Evolutionary conservation across 768 basidiomycete genomes (phyloP).

Genomic region (Leccinellum luteum): DNA sequence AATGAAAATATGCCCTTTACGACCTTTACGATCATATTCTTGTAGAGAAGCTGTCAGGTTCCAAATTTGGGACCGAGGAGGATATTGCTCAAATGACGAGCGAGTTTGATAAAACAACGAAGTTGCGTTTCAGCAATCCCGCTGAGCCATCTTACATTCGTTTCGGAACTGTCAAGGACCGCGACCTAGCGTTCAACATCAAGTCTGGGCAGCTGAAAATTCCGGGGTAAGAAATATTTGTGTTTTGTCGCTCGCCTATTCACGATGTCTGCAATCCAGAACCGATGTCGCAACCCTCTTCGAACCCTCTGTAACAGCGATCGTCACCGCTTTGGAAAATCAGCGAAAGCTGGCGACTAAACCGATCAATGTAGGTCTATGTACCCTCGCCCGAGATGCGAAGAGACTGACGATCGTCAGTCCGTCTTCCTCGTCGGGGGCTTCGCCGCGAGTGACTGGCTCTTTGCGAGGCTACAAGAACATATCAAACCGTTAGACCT

Average conservation of each 20-base stretch:
- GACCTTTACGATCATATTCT: neutral
- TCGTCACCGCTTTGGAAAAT: constrained; percentile 25
- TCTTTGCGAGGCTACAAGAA: constrained; percentile 33
- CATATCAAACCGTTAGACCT: constrained; percentile 36
- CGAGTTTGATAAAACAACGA: constrained; percentile 48
- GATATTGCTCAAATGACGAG: constrained; percentile 41
- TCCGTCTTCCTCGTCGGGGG: constrained; percentile 44
- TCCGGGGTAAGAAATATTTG: constrained; percentile 23
- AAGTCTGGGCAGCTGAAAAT: constrained; percentile 48
- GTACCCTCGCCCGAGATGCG: neutral
- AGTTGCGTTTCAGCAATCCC: constrained; percentile 40
- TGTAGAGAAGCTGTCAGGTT: constrained; percentile 40
- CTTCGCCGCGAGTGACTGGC: constrained; percentile 44
- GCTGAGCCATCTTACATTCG: constrained; percentile 43
- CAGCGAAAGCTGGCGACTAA: constrained; percentile 19
- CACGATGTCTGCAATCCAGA: constrained; percentile 8
- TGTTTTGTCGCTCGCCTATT: neutral
- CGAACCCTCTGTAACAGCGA: constrained; percentile 23
- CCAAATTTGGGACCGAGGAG: constrained; percentile 37
- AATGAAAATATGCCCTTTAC: neutral
- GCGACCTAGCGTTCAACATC: constrained; percentile 40
- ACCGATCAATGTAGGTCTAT: constrained; percentile 27
- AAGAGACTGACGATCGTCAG: constrained; percentile 13
- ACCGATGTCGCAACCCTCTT: constrained; percentile 31
- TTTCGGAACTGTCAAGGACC: constrained; percentile 45